A percentile compares a stretch with the other conserved stretches of the same genome.
Conservation (phyloP, 164 flowering plant species). For the Malania oleifera region DNA sequence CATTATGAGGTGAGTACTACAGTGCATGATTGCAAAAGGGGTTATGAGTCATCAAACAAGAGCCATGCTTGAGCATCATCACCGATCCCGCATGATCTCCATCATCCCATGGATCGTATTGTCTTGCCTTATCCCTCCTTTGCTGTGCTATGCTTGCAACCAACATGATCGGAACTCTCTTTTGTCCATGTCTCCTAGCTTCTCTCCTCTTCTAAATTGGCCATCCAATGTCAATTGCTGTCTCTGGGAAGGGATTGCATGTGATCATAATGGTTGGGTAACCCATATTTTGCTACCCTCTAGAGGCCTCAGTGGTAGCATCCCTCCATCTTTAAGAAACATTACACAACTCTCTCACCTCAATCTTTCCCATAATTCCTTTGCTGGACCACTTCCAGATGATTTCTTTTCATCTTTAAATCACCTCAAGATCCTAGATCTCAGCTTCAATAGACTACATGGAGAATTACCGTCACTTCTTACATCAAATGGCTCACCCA, state of each 20-base stretch:
- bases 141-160: background rate
- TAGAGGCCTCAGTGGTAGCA: background rate
- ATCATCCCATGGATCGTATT: too few relatives aligned
- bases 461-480: too few relatives aligned
- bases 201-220: background rate
- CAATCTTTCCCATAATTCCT: background rate
- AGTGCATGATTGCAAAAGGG: too few relatives aligned
- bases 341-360: slow-evolving; percentile 1
- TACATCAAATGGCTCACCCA: too few relatives aligned
- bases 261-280: background rate
- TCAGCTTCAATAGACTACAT: too few relatives aligned
- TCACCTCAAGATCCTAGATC: background rate
- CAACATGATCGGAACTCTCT: background rate
- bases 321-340: background rate
- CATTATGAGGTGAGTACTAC: too few relatives aligned
- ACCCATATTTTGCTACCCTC: background rate
- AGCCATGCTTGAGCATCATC: too few relatives aligned
- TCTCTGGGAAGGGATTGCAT: background rate
- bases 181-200: background rate
- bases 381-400: background rate
- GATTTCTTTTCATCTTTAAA: background rate
- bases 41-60: too few relatives aligned
- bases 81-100: too few relatives aligned
- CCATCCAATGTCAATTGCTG: background rate
- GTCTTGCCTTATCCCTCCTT: too few relatives aligned